These are phyloP conservation scores for Xanthoconium separans DNA, from an alignment of 1,284 basidiomycete genomes.

Conservation along the genomic window DNA sequence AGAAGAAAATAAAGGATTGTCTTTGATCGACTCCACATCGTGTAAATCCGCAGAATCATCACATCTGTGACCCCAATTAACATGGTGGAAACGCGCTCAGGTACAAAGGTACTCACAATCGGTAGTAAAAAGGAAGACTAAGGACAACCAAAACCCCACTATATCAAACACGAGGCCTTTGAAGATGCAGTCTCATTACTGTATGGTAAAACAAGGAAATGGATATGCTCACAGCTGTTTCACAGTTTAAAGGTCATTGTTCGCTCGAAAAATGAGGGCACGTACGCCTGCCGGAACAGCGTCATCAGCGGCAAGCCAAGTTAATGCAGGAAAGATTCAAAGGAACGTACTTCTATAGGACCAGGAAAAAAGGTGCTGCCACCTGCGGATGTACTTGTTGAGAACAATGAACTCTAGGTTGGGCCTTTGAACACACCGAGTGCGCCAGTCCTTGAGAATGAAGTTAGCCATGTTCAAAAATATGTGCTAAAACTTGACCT, in stretches of 20 bases:
- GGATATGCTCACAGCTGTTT: slow-evolving; percentile 2
- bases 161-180: not conserved
- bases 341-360: not conserved
- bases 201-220: not conserved
- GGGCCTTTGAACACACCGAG: not conserved
- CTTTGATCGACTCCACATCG: slow-evolving; percentile 15
- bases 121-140: not conserved
- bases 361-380: slow-evolving; percentile 1
- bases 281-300: not conserved
- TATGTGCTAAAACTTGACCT: not conserved
- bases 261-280: not conserved
- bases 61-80: slow-evolving; percentile 2
- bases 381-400: not conserved
- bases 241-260: not conserved
- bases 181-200: not conserved
- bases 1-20: not conserved
- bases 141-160: not conserved
- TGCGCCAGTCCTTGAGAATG: not conserved
- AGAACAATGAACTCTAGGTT: not conserved
- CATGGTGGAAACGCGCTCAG: no score
- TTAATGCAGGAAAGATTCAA: not conserved
- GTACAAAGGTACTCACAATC: slow-evolving; percentile 5
- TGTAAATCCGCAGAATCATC: slow-evolving; percentile 16
- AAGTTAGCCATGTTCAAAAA: not conserved
- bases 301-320: not conserved